These are phyloP conservation scores for Aspergillus neotritici DNA, from an alignment of 2,329 filamentous ascomycete species.

Conservation along the genomic window DNA sequence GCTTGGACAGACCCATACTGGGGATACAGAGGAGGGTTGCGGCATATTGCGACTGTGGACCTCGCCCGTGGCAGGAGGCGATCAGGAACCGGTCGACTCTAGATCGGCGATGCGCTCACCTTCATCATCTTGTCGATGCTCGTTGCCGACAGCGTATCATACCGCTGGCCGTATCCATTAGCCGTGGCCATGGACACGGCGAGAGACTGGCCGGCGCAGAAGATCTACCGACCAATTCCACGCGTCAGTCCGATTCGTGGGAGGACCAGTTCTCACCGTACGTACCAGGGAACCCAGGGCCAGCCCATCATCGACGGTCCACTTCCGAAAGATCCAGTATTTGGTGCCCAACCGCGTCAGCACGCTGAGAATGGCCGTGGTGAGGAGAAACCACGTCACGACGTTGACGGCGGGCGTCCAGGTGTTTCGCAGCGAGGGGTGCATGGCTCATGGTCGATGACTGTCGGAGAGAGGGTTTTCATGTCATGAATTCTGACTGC, in stretches of 20 bases:
- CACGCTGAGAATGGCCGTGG: constrained; percentile 20
- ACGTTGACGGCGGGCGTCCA: constrained; percentile 20
- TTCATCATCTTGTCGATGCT: constrained; percentile 16
- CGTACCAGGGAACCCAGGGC: constrained; percentile 18
- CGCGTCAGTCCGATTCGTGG: not conserved
- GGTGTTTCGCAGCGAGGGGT: not conserved
- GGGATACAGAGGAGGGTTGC: constrained; percentile 19
- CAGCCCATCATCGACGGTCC: constrained; percentile 19
- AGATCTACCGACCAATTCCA: not conserved
- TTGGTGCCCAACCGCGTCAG: constrained; percentile 22
- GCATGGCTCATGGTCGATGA: too few species aligned
- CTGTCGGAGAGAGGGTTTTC: too few species aligned
- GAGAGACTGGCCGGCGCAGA: constrained; percentile 18
- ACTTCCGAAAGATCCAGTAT: constrained; percentile 19
- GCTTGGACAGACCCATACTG: constrained; percentile 21
- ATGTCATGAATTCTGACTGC: too few species aligned
- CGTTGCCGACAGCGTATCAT: constrained; percentile 4
- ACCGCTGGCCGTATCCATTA: constrained; percentile 20
- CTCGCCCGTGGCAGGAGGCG: not conserved
- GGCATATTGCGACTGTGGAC: constrained; percentile 17
- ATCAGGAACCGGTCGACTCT: not conserved
- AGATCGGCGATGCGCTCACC: constrained; percentile 3
- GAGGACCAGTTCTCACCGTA: not conserved
- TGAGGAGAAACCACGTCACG: constrained; percentile 24
- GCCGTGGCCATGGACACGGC: constrained; percentile 18